These are phyloP conservation scores for Chaetomium tenue DNA, from an alignment of 495 filamentous ascomycete genomes.

Conservation along the genomic window DNA sequence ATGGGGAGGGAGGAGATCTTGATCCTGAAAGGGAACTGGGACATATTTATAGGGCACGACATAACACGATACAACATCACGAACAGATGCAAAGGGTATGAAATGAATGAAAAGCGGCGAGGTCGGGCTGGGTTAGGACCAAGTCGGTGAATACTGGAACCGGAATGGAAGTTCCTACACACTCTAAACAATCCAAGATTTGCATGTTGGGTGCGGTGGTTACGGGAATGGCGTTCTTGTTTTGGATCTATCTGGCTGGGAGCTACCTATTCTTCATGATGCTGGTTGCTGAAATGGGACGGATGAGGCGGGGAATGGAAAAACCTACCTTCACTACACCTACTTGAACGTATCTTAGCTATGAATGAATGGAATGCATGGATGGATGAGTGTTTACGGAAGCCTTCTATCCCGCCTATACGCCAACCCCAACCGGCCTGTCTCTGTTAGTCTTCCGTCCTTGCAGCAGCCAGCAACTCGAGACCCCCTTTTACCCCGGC, in stretches of 20 bases:
- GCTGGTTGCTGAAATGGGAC: not conserved
- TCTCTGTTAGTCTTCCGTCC: too few relatives aligned
- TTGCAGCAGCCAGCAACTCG: not conserved
- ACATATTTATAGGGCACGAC: not conserved
- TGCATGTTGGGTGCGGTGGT: not conserved
- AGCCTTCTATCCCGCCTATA: not conserved
- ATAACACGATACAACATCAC: constrained; percentile 3
- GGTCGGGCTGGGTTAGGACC: not conserved
- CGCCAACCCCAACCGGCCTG: too few relatives aligned
- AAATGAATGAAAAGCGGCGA: not conserved
- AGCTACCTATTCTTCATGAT: not conserved
- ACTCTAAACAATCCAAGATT: not conserved
- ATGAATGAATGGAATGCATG: constrained; percentile 9
- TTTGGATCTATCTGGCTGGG: not conserved
- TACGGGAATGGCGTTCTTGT: not conserved
- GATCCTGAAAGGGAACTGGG: not conserved
- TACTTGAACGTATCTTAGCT: not conserved
- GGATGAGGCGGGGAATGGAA: not conserved
- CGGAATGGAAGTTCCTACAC: not conserved
- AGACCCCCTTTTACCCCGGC: not conserved
- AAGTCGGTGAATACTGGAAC: not conserved
- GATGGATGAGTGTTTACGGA: not conserved
- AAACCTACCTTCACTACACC: not conserved
- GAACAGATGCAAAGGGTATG: not conserved
- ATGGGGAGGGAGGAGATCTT: not conserved